Percentiles rank a stretch among this genome's conserved stretches.
These are phyloP conservation scores for Stephania cephalantha DNA, from an alignment of 164 flowering plant genomes.

Conservation along the genomic window DNA sequence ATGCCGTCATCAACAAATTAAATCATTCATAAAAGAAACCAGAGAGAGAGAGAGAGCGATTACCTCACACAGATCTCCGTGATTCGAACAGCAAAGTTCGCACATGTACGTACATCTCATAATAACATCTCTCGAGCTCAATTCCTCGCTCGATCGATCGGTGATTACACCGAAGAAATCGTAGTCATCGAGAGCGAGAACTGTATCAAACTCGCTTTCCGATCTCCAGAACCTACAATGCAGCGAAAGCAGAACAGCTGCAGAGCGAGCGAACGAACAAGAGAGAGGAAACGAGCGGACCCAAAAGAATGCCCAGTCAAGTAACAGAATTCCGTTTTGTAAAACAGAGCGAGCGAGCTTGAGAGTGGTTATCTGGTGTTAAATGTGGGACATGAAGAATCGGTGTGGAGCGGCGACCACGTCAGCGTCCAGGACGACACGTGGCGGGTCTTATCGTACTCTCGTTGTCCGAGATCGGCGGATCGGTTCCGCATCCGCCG, in stretches of 20 bases:
- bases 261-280: neutral
- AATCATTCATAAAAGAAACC: neutral
- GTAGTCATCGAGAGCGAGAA: too few species aligned
- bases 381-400: neutral
- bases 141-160: too few species aligned
- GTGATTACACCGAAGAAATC: too few species aligned
- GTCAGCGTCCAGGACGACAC: neutral
- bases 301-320: conserved; percentile 16
- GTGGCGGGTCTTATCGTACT: neutral
- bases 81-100: neutral
- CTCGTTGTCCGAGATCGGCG: conserved; percentile 5
- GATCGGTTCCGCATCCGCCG: conserved; percentile 5
- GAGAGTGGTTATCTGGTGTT: neutral
- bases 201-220: neutral
- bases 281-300: neutral
- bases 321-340: conserved; percentile 12
- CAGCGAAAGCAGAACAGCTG: neutral
- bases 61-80: neutral
- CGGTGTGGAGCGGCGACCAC: conserved; percentile 6
- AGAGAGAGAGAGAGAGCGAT: neutral
- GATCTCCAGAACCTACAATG: neutral
- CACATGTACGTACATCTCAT: neutral
- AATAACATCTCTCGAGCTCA: neutral
- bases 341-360: too few species aligned
- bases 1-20: neutral